Base-by-base conservation (phyloP, 176 grass and related monocot species). In the Oryza rufipogon region DNA sequence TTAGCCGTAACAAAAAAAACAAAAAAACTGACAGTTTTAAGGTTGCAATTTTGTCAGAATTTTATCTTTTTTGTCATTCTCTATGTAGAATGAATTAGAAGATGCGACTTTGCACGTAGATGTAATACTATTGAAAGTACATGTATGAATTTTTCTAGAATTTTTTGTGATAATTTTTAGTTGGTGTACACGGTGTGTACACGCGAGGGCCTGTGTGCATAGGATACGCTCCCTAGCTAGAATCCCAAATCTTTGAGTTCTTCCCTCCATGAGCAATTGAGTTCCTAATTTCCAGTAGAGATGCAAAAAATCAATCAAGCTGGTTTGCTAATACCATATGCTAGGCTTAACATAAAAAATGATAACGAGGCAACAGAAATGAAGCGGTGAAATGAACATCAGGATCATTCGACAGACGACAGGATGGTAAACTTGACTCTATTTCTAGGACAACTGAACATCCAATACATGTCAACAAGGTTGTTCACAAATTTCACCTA, bases 401-500 rank as follows among this genome's bases (percentile, higher is more conserved):
- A 61, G n/a, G 2, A 71, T 72, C 49, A 73, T 73, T 63, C 22
- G 15, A 46, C 42, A 15, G 41, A 36, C 28, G n/a, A 1, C 23
- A 9, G 8, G 39, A 28, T 44, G 73, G 67, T 54, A 6, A 68
- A 68, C 64, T 68, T 71, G 0, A 49, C 41, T 56, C 46, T 16
- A 58, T 69, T 76, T 47, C 73, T 52, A 58, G 9, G n/a, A 36
- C 15, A 75, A 23, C 46, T 20, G 2, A 23, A 63, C 6, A 4
- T 20, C 58, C 9, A 23, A 67, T 39, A 69, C 58, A 77, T 71
- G 46, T 90, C 68, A 47, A 73, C 58, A 56, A 26, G 61, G 51
- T 54, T 36, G 44, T 20, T 47, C 73, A 68, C 67, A 39, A 78
- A 73, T 58, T 78, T 45, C 41, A 68, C 23, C 74, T 79, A 78